Evolutionary conservation across 2,329 filamentous ascomycete genomes (phyloP), one percentile per base, ranked within the genome.

Genomic region (Sporothrix luriei): DNA sequence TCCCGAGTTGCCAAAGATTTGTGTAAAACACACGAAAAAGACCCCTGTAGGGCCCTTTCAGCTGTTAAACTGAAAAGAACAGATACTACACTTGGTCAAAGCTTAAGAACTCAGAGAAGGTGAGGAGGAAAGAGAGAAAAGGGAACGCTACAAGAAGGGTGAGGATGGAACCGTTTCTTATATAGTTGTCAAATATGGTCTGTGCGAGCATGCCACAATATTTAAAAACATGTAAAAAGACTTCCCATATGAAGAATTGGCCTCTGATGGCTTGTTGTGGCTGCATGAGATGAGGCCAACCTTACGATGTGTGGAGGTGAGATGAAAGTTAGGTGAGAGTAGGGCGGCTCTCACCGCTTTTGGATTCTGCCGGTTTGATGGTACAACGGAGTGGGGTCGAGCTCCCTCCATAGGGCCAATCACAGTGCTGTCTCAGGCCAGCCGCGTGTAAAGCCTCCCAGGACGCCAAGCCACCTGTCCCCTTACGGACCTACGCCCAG

Each of bases 61-160:
- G 91, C 90, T 89, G 92, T 93, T 93, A 94, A 93, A 92, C 91
- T 93, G 89, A 92, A 91, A 92, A 93, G 90, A 93, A 93, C 90
- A 92, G 90, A 91, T 92, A 92, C 90, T 92, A 92, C 89, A 92
- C 89, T 92, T 92, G 90, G 92, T 92, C 90, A 91, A 90, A 91
- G 87, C 87, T 84, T 87, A 84, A 40, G 16, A 49, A 79, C 81
- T 82, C 83, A 83, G 82, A 82, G 33, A 80, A 82, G 81, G 80
- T 83, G 73, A 33, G 33, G 64, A 79, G 77, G 80, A 82, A 80
- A 83, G 81, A 81, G 80, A 79, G 81, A 80, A 78, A 68, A 46
- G 21, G 54, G 21, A 64, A 13, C 1, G 55, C 71, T 24, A 4
- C 10, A 51, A 70, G 67, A 67, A 4, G 13, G 55, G 2, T 46